These are phyloP conservation scores for Aurantiochytrium sp. DNA, from an alignment of 108 stramenopile species.

Conservation along the genomic window DNA sequence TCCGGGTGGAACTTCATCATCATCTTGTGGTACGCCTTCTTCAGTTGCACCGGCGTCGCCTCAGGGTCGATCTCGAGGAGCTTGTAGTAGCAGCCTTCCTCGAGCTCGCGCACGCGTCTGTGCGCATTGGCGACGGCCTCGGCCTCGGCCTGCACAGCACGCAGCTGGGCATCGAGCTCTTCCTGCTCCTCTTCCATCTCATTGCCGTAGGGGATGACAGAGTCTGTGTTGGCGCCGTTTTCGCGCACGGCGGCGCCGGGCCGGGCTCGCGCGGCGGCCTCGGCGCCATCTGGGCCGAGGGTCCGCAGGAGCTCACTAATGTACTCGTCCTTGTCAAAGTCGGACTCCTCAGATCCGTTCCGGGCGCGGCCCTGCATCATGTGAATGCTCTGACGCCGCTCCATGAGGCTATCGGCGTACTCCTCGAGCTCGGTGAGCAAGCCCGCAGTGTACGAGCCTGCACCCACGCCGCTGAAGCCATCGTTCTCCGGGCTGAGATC, in stretches of 20 bases:
- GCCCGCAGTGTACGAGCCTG: background rate
- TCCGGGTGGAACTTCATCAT: slow-evolving; percentile 53
- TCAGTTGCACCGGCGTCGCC: background rate
- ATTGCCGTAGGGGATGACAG: background rate
- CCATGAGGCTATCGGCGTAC: slow-evolving; percentile 3
- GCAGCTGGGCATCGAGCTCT: background rate
- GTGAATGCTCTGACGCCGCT: background rate
- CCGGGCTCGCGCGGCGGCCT: background rate
- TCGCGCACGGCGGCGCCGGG: background rate
- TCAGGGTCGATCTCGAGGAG: background rate
- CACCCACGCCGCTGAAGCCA: background rate
- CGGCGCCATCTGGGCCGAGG: background rate
- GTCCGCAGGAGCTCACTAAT: background rate
- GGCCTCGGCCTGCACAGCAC: background rate
- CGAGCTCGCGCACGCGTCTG: background rate
- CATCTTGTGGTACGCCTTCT: slow-evolving; percentile 44
- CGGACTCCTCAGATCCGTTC: background rate
- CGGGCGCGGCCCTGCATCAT: background rate
- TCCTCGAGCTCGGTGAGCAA: background rate
- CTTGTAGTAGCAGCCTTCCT: slow-evolving; percentile 18
- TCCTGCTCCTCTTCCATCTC: background rate
- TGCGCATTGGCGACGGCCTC: background rate
- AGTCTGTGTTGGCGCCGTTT: background rate
- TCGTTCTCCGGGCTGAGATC: background rate
- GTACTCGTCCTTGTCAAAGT: background rate